Base-by-base conservation (phyloP, 495 filamentous ascomycete species). In the Chaetomium fimeti region DNA sequence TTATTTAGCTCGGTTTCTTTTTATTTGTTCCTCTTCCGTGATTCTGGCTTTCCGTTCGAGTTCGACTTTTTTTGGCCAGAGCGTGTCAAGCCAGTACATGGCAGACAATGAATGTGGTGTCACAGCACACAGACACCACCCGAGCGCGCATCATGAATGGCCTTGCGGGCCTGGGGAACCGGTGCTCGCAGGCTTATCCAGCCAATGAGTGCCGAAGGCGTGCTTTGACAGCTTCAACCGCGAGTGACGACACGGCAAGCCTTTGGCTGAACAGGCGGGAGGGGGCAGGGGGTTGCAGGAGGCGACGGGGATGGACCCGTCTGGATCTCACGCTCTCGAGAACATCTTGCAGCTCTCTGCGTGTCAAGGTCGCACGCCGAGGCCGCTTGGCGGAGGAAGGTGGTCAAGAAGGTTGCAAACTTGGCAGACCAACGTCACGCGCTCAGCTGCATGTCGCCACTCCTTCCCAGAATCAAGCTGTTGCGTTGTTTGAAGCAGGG, bases 261-360 rank as follows among this genome's bases (percentile, higher is more conserved):
- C 20, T 42, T 28, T 32, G 53, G 12, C 25, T 15, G 36, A 47
- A 22, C 32, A 6, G 29, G 25, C 25, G 11, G 29, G 36, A 12
- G n/a, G 48, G 20, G 20, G 32, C 20, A 52, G 45, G 28, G 62
- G 43, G 48, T 40, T 65, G 51, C 51, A 54, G 57, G 57, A 55
- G 24, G 29, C 40, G 32, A 58, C 56, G 63, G 52, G 42, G 63
- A 62, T 62, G 42, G 52, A 24, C 28, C n/a, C 22, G 45, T 56
- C 64, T 57, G 52, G 64, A 62, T 62, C 59, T 48, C 47, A 43
- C 49, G 28, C 53, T 60, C 58, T 60, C 58, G 12, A 7, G n/a
- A 45, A 25, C 47, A 61, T 56, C 48, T 48, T 65, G 63, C 57
- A 61, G 32, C 62, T 28, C 48, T 38, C 24, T 54, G 56, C 48